Percentiles rank a stretch among this genome's conserved stretches.
phyloP scores from a whole-genome alignment of 2,329 filamentous ascomycete species.

The Stagonosporopsis chrysanthemi region DNA sequence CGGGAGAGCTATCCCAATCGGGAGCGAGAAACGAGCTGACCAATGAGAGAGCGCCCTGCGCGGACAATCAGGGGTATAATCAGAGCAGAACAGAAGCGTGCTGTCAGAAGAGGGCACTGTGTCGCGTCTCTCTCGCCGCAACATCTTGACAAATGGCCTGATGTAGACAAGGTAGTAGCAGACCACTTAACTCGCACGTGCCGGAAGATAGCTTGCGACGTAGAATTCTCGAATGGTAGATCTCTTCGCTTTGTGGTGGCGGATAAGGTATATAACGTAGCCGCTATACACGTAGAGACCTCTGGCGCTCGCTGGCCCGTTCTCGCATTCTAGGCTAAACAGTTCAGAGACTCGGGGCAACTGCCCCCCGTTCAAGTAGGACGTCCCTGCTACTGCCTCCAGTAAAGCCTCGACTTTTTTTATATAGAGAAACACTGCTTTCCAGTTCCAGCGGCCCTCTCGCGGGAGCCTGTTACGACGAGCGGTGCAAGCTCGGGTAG shows the following conservation, averaged over 20 bases:
- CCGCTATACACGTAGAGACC: not conserved
- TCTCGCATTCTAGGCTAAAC: not conserved
- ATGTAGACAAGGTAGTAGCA: not conserved
- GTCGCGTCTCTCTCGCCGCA: not conserved
- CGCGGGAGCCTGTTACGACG: not conserved
- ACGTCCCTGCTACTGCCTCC: not conserved
- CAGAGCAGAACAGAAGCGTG: not conserved
- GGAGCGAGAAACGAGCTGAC: too few relatives aligned
- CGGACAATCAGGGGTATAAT: not conserved
- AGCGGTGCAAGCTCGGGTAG: not conserved
- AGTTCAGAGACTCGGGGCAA: not conserved
- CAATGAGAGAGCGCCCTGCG: too few relatives aligned
- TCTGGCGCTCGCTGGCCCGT: not conserved
- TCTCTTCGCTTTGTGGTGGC: not conserved
- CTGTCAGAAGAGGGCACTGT: not conserved
- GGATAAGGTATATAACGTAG: not conserved
- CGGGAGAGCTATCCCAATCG: too few relatives aligned
- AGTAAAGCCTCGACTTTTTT: not conserved
- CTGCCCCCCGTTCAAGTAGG: not conserved
- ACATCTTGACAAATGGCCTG: not conserved
- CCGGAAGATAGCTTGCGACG: not conserved
- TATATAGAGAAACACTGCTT: not conserved
- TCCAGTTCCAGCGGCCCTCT: not conserved
- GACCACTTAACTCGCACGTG: not conserved
- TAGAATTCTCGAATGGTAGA: not conserved